Conservation (phyloP, 1,284 basidiomycete genomes). For the Marasmius fiardii region DNA sequence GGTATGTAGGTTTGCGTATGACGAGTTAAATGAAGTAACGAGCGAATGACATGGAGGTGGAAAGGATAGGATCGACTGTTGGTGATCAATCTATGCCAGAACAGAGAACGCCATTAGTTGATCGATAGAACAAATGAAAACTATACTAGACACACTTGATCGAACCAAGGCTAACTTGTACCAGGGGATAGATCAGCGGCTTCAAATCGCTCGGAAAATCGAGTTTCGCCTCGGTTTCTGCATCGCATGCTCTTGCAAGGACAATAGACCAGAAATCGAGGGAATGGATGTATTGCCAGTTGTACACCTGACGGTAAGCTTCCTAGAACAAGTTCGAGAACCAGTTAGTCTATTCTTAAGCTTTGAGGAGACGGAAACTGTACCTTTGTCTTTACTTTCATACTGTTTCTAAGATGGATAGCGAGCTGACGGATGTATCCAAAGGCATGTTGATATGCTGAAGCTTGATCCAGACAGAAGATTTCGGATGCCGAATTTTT, state of each 20-base stretch:
- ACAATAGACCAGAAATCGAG: constrained; percentile 97
- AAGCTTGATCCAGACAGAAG: constrained; percentile 74
- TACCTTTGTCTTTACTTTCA: constrained; percentile 86
- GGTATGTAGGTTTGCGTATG: constrained; percentile 90
- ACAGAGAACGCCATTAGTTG: constrained; percentile 12
- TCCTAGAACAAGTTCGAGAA: constrained; percentile 46
- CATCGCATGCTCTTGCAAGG: constrained; percentile 76
- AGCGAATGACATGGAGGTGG: constrained; percentile 47
- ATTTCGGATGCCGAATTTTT: constrained; percentile 97
- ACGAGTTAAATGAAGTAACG: constrained; percentile 47
- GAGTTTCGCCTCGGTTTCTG: constrained; percentile 46
- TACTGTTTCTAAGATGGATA: constrained; percentile 87
- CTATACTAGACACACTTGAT: constrained; percentile 62
- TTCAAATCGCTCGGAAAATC: constrained; percentile 76
- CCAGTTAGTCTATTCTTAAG: not conserved
- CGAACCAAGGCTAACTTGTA: constrained; percentile 91
- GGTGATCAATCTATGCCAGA: constrained; percentile 65
- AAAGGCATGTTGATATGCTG: constrained; percentile 94
- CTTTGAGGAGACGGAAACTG: constrained; percentile 17
- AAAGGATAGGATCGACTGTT: constrained; percentile 45
- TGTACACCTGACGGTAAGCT: constrained; percentile 90
- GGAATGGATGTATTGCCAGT: constrained; percentile 97
- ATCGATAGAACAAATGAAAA: constrained; percentile 6
- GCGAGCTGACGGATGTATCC: constrained; percentile 96
- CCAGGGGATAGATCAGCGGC: constrained; percentile 91